Percentiles rank a stretch among this genome's conserved stretches.
phyloP scores from a whole-genome alignment of 129 eudicot species.

The Kitagawia praeruptora region DNA sequence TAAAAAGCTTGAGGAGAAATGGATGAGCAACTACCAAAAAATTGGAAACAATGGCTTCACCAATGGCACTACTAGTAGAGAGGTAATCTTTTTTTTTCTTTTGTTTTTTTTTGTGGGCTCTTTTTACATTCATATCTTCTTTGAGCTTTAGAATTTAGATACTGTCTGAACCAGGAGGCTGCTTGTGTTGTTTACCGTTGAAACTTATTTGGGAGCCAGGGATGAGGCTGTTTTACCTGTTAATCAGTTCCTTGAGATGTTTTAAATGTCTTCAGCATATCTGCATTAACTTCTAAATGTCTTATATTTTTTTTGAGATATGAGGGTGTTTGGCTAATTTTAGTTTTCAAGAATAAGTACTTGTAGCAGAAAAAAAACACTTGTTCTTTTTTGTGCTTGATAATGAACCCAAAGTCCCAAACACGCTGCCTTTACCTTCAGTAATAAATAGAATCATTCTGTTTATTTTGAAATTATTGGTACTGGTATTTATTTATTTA shows the following conservation, averaged over 20 bases:
- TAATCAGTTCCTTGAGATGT: not conserved
- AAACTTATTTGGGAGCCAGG: not conserved
- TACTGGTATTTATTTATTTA: not conserved
- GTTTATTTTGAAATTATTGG: not conserved
- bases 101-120: not conserved
- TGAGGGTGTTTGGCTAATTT: not conserved
- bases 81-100: conserved; percentile 29
- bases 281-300: not conserved
- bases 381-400: not conserved
- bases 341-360: not conserved
- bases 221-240: not conserved
- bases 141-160: no score
- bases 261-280: not conserved
- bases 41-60: conserved; percentile 47
- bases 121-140: not conserved
- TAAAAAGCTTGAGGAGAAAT: conserved; percentile 94
- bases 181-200: not conserved
- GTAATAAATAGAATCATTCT: not conserved
- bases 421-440: not conserved
- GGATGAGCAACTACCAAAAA: conserved; percentile 69
- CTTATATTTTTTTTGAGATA: not conserved
- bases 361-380: not conserved
- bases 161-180: no score
- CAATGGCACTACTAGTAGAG: conserved; percentile 33
- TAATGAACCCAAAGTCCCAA: not conserved